phyloP scores from a whole-genome alignment of 108 stramenopile species.

The Cyclotella atomus region DNA sequence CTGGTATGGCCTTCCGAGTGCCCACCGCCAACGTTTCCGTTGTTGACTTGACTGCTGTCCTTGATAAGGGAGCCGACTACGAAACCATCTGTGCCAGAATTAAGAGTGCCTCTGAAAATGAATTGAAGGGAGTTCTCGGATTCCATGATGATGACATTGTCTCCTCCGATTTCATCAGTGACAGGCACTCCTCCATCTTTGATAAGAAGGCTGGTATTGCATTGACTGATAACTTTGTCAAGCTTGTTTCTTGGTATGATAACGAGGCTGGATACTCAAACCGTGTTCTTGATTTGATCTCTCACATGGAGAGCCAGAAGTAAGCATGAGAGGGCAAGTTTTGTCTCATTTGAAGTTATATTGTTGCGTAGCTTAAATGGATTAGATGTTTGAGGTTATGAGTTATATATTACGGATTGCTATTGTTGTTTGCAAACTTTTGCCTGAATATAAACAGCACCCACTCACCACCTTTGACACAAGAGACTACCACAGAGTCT shows the following conservation, averaged over 20 bases:
- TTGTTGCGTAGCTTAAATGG: not conserved
- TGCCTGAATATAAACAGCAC: too few relatives aligned
- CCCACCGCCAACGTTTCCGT: constrained; percentile 98
- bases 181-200: constrained; percentile 93
- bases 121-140: constrained; percentile 94
- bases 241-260: constrained; percentile 99
- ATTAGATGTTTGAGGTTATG: not conserved
- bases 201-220: constrained; percentile 99
- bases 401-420: too few relatives aligned
- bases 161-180: constrained; percentile 94
- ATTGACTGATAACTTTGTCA: constrained; percentile 96
- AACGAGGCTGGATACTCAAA: constrained; percentile 93
- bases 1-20: constrained; percentile 99
- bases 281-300: constrained; percentile 91
- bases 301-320: constrained; percentile 83
- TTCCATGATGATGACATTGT: constrained; percentile 97
- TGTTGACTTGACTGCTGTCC: constrained; percentile 95
- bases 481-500: too few relatives aligned
- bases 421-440: too few relatives aligned
- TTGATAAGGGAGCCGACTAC: constrained; percentile 94
- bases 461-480: too few relatives aligned
- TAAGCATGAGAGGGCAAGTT: not conserved
- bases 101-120: constrained; percentile 94
- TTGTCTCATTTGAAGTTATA: not conserved
- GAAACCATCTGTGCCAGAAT: constrained; percentile 95